Evolutionary conservation across 441 rosid species (phyloP), one percentile per base, ranked within the genome.

Genomic region (Hypseocharis bilobata): DNA sequence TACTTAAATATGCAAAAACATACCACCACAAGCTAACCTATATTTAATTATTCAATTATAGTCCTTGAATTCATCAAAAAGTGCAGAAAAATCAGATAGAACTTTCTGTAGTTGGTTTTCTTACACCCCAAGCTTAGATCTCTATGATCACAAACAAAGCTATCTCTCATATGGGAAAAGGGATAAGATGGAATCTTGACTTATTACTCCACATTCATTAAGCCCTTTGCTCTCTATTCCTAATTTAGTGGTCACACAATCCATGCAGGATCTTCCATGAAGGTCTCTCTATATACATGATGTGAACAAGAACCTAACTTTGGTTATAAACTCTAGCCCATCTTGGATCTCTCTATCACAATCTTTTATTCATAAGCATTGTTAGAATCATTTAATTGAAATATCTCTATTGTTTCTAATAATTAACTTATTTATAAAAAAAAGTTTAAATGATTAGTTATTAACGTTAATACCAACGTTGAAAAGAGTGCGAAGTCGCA

Each of bases 1-100:
- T 52, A 23, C 58, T 52, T 52, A 26, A 52, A 52, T 52, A 52
- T 52, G 28, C 58, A 52, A 25, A 52, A 52, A 10, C 58, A 52
- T 1, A 13, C 17, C 23, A 42, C 47, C 47, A 42, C 47, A 42
- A 42, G 47, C 47, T 11, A 42, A 8, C 58, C 28, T 22, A 25
- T 23, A 52, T 52, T 52, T 52, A 2, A 52, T 3, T 52, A 52
- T 52, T 45, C 52, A 52, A 22, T 52, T 22, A 23, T 11, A 52
- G 16, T 6, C 30, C n/a, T 52, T 52, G 29, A 11, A 23, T 25
- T 52, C 58, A 52, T 3, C 25, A 3, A 23, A 52, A 52, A 52
- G 58, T 52, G 58, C 58, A 51, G 14, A 22, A 51, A n/a, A 10
- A 20, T 20, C 13, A 7, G 1, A 20, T 52, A n/a, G 58, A 52